Percentiles rank a stretch among this genome's conserved stretches.
phyloP scores from a whole-genome alignment of 2,329 filamentous ascomycete species.

The Penicillium sp. region DNA sequence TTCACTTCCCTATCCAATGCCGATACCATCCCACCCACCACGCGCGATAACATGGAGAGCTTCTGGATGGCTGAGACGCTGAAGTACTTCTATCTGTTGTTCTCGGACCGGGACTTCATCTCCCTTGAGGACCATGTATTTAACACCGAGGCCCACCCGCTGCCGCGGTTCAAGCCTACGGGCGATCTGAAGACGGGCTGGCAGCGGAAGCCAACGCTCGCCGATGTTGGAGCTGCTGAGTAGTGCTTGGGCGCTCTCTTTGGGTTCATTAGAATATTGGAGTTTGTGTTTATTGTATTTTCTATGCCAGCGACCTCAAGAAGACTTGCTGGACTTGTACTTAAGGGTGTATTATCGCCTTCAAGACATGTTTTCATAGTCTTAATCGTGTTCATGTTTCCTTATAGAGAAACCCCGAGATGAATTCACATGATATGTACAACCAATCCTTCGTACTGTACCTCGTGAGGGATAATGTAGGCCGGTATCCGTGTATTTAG shows the following conservation, averaged over 20 bases:
- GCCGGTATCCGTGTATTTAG: neutral
- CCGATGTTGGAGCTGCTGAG: neutral
- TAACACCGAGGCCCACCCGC: slow-evolving; percentile 92
- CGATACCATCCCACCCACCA: slow-evolving; percentile 66
- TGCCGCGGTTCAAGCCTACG: slow-evolving; percentile 81
- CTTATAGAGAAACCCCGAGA: neutral
- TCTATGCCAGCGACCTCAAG: neutral
- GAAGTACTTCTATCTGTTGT: slow-evolving; percentile 96
- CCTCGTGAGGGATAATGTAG: neutral
- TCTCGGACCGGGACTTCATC: slow-evolving; percentile 78
- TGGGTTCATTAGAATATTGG: neutral
- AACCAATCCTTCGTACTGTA: neutral
- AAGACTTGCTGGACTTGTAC: neutral
- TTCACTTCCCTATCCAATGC: slow-evolving; percentile 83
- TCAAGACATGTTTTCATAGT: neutral
- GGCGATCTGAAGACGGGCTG: slow-evolving; percentile 45
- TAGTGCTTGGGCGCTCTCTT: neutral
- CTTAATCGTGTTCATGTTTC: neutral
- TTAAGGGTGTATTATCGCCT: neutral
- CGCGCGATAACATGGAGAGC: slow-evolving; percentile 94
- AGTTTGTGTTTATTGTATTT: neutral
- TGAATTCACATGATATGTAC: neutral
- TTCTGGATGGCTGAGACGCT: slow-evolving; percentile 99
- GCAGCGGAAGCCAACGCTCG: slow-evolving; percentile 30
- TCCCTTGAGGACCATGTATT: slow-evolving; percentile 86